Evolutionary conservation across 192 early-diverging fungal genomes (phyloP), one percentile per base, ranked within the genome.

Genomic region (Entomortierella beljakovae): DNA sequence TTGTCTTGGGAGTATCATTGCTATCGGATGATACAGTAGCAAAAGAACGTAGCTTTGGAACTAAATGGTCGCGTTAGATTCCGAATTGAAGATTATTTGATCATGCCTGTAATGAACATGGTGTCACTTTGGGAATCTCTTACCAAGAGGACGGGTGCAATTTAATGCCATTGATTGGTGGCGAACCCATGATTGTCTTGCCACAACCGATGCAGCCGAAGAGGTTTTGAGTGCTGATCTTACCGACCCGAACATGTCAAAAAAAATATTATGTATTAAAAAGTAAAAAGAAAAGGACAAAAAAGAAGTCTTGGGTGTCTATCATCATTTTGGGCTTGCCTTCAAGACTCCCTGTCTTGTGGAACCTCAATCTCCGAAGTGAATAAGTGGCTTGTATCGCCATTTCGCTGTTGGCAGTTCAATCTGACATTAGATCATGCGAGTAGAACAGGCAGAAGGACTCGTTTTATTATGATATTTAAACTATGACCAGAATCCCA

Each of bases 401-500:
- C n/a, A n/a, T n/a, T n/a, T n/a, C n/a, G n/a, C n/a, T n/a, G n/a
- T n/a, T n/a, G n/a, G n/a, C n/a, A n/a, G n/a, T n/a, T n/a, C n/a
- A n/a, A n/a, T n/a, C n/a, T n/a, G n/a, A n/a, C n/a, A n/a, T n/a
- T n/a, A n/a, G n/a, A n/a, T n/a, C n/a, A n/a, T n/a, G n/a, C n/a
- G n/a, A n/a, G n/a, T n/a, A n/a, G n/a, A n/a, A n/a, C n/a, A n/a
- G n/a, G n/a, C n/a, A n/a, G n/a, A n/a, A n/a, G n/a, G n/a, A n/a
- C n/a, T n/a, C 13, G 37, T 40, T 40, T 40, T 40, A 13, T 13
- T 40, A 25, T 28, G 3, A 11, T 26, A 55, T 7, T 8, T 55
- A 15, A 1, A n/a, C 49, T 43, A 79, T 18, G 75, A 79, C 75
- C 75, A 79, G 28, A 79, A 70, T 3, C 75, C 75, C 75, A 79